Conservation (phyloP, 1,284 basidiomycete species). For the Ganoderma lucidum region DNA sequence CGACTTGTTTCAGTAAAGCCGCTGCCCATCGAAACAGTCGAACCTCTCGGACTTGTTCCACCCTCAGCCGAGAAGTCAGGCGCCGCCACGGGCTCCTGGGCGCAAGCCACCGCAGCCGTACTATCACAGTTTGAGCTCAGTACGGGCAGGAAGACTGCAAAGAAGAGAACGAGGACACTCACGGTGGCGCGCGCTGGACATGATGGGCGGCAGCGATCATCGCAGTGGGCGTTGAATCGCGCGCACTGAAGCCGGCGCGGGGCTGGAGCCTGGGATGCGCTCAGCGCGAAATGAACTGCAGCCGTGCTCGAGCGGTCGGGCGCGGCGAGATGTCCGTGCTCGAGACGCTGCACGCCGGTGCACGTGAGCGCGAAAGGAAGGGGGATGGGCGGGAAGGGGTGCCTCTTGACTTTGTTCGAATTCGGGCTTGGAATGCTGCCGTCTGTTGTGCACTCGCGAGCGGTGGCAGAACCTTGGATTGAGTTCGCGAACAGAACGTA, state of each 20-base stretch:
- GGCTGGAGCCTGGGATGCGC: not conserved
- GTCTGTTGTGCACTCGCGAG: constrained; percentile 13
- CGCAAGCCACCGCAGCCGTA: not conserved
- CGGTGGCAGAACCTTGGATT: constrained; percentile 24
- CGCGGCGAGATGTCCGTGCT: constrained; percentile 3
- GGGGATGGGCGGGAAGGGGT: not conserved
- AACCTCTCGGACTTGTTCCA: not conserved
- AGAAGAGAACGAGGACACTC: constrained; percentile 2
- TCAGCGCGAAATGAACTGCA: not conserved
- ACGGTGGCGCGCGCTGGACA: constrained; percentile 15
- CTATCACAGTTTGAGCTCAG: not conserved
- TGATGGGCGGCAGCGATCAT: constrained; percentile 17
- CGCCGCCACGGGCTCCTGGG: not conserved
- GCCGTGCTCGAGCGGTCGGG: constrained; percentile 5
- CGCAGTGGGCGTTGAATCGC: constrained; percentile 5
- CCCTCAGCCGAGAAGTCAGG: not conserved
- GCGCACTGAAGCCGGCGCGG: not conserved
- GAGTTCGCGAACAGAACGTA: constrained; percentile 16
- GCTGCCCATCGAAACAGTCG: not conserved
- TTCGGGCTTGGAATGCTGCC: not conserved
- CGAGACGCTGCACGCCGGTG: not conserved
- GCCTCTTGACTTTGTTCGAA: constrained; percentile 15
- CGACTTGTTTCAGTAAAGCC: not conserved
- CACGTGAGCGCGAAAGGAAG: not conserved
- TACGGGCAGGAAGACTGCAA: not conserved